phyloP scores from a whole-genome alignment of 805 yeast genomes.

The Pichia cabralensis region DNA sequence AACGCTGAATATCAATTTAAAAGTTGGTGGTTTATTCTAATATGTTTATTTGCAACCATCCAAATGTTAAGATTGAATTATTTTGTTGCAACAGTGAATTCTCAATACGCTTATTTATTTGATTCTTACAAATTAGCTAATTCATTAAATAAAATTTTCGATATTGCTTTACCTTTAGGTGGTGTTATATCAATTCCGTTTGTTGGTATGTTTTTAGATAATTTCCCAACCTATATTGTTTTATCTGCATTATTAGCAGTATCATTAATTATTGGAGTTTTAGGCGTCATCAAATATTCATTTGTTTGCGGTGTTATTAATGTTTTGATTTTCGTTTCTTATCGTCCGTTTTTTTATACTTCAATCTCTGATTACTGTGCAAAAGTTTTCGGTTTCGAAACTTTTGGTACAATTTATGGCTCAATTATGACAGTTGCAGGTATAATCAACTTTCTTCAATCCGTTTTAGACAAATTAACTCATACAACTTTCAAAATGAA shows the following conservation, averaged over 20 bases:
- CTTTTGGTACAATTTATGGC: constrained; percentile 53
- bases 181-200: constrained; percentile 47
- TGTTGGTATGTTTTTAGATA: constrained; percentile 41
- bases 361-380: constrained; percentile 49
- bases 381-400: constrained; percentile 53
- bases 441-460: constrained; percentile 37
- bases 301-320: constrained; percentile 34
- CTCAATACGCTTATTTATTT: constrained; percentile 42
- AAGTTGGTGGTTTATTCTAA: constrained; percentile 42
- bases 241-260: constrained; percentile 30
- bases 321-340: constrained; percentile 39
- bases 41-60: constrained; percentile 41
- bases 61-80: constrained; percentile 50
- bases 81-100: constrained; percentile 47
- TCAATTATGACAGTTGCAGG: constrained; percentile 45
- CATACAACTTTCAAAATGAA: constrained; percentile 45
- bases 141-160: constrained; percentile 37
- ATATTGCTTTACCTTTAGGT: constrained; percentile 46
- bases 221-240: constrained; percentile 37
- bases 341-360: constrained; percentile 52
- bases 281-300: constrained; percentile 34
- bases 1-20: constrained; percentile 38
- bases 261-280: constrained; percentile 36
- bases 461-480: constrained; percentile 36
- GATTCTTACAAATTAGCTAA: constrained; percentile 30